These are phyloP conservation scores for Trypanosoma lewisi DNA, from an alignment of 208 protist species.

Conservation along the genomic window DNA sequence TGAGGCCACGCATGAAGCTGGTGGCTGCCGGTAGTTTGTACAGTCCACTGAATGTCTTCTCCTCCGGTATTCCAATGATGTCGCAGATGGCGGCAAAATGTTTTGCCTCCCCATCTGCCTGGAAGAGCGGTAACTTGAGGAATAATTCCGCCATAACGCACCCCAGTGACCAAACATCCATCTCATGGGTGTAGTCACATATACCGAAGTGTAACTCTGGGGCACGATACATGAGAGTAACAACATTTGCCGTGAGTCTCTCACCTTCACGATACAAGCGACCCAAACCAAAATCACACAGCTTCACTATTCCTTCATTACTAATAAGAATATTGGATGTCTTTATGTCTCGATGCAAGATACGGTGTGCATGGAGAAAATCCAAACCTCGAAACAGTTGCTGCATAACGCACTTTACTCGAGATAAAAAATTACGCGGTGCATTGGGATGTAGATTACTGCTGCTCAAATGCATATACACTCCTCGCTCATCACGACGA, in stretches of 20 bases:
- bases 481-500: slow-evolving; percentile 25
- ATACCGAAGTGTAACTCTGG: slow-evolving; percentile 93
- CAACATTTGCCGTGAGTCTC: slow-evolving; percentile 77
- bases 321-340: slow-evolving; percentile 85
- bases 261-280: slow-evolving; percentile 84
- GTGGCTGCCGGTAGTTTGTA: slow-evolving; percentile 58
- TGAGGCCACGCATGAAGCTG: slow-evolving; percentile 54
- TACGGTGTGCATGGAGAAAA: slow-evolving; percentile 82
- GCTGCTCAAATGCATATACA: slow-evolving; percentile 61
- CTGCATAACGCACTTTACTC: slow-evolving; percentile 75
- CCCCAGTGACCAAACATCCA: slow-evolving; percentile 95
- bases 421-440: slow-evolving; percentile 44
- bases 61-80: slow-evolving; percentile 94
- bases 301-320: slow-evolving; percentile 59
- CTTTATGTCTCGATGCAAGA: slow-evolving; percentile 89
- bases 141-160: slow-evolving; percentile 99
- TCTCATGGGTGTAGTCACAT: slow-evolving; percentile 82
- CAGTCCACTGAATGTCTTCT: slow-evolving; percentile 73
- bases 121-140: slow-evolving; percentile 96
- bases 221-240: slow-evolving; percentile 96
- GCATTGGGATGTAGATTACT: slow-evolving; percentile 62
- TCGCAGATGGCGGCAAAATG: slow-evolving; percentile 88
- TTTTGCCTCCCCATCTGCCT: slow-evolving; percentile 78
- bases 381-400: slow-evolving; percentile 68
- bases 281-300: slow-evolving; percentile 90